Conservation (phyloP, 2,329 filamentous ascomycete genomes). For the Venturia oleaginea region DNA sequence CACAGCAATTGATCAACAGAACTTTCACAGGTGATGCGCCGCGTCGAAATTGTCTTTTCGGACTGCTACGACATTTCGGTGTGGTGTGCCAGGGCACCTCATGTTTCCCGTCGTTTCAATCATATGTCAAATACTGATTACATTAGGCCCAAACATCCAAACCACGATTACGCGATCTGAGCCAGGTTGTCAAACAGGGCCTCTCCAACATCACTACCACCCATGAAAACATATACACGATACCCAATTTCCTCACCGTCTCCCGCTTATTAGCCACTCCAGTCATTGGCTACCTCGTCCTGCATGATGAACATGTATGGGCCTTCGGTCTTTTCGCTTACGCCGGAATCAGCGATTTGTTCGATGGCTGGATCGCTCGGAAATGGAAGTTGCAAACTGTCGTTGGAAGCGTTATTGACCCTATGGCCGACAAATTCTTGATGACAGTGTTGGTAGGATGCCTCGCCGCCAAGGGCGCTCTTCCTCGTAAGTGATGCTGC, state of each 20-base stretch:
- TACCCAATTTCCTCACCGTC: constrained; percentile 90
- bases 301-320: constrained; percentile 69
- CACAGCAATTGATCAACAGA: background rate
- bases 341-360: constrained; percentile 79
- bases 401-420: constrained; percentile 88
- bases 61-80: background rate
- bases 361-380: constrained; percentile 91
- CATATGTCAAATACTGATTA: background rate
- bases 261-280: constrained; percentile 77
- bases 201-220: constrained; percentile 22
- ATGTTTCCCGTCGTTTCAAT: background rate
- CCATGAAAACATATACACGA: constrained; percentile 90
- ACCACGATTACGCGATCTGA: background rate
- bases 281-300: constrained; percentile 76
- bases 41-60: too few species aligned
- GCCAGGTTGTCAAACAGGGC: background rate
- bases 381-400: constrained; percentile 84
- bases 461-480: constrained; percentile 68
- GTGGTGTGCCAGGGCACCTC: background rate
- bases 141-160: background rate
- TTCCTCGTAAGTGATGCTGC: constrained; percentile 55
- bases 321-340: constrained; percentile 85
- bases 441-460: constrained; percentile 91
- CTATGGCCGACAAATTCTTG: constrained; percentile 91
- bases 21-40: background rate